Evolutionary conservation across 2,329 filamentous ascomycete genomes (phyloP).

Genomic region (Dothideomycetidae sp.): DNA sequence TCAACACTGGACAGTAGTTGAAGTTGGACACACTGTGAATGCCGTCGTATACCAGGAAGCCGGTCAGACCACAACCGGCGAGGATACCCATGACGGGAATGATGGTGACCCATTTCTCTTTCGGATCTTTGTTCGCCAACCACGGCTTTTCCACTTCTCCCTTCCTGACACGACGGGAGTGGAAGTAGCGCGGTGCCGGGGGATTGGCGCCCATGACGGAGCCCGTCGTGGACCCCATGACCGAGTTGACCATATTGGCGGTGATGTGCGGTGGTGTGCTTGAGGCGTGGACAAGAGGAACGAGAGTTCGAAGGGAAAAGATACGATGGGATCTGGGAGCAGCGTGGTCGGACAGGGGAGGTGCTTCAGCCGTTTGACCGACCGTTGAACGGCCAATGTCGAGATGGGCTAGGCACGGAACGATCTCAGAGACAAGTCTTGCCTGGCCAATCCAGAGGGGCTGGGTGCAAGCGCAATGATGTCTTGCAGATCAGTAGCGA

Average conservation of each 20-base stretch:
- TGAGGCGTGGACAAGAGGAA: constrained; percentile 26
- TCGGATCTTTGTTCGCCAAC: constrained; percentile 57
- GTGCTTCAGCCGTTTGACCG: constrained; percentile 5
- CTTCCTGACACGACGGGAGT: constrained; percentile 57
- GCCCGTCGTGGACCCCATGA: constrained; percentile 28
- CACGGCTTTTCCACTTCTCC: constrained; percentile 64
- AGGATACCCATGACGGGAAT: constrained; percentile 59
- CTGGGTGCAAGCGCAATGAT: background rate
- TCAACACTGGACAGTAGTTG: constrained; percentile 55
- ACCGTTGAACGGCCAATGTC: constrained; percentile 1
- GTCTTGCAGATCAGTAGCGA: too few species aligned
- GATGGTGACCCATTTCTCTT: constrained; percentile 77
- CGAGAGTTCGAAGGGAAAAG: constrained; percentile 13
- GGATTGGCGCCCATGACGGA: constrained; percentile 18
- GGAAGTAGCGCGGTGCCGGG: constrained; percentile 43
- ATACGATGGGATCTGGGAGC: constrained; percentile 12
- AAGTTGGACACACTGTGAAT: constrained; percentile 57
- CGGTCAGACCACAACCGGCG: constrained; percentile 53
- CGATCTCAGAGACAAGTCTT: constrained; percentile 1
- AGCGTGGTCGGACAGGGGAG: background rate
- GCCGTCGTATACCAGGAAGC: constrained; percentile 63
- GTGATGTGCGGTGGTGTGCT: constrained; percentile 16
- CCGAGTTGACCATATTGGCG: constrained; percentile 28
- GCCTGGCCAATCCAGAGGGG: background rate
- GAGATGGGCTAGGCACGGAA: constrained; percentile 3